phyloP scores from a whole-genome alignment of 2,329 filamentous ascomycete genomes.

The Fusarium pseudonygamai region DNA sequence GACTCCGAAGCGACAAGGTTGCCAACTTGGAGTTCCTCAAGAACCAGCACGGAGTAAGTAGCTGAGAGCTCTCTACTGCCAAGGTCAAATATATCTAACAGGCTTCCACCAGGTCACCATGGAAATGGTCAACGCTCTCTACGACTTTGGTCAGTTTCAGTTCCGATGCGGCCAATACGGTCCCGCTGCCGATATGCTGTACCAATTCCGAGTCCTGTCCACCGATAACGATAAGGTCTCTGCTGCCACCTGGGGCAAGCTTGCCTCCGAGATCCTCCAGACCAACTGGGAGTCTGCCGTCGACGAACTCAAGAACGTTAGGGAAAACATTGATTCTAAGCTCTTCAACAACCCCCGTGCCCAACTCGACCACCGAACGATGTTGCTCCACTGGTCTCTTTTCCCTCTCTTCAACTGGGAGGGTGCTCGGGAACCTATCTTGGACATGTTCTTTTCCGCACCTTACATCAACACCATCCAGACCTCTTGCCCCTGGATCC shows the following conservation, averaged over 20 bases:
- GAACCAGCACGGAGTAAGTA: slow-evolving; percentile 87
- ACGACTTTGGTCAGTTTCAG: slow-evolving; percentile 96
- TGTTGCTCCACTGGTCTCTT: slow-evolving; percentile 97
- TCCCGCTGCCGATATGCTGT: slow-evolving; percentile 89
- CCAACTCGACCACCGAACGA: slow-evolving; percentile 95
- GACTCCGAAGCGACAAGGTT: slow-evolving; percentile 94
- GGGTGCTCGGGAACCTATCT: slow-evolving; percentile 85
- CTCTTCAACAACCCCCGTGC: slow-evolving; percentile 96
- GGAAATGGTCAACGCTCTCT: slow-evolving; percentile 95
- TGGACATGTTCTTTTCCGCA: slow-evolving; percentile 96
- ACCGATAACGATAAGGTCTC: slow-evolving; percentile 98
- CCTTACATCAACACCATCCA: slow-evolving; percentile 99
- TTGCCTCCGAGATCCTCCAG: slow-evolving; percentile 93
- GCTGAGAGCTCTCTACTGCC: slow-evolving; percentile 8
- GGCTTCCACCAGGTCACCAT: slow-evolving; percentile 71
- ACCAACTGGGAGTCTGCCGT: slow-evolving; percentile 95
- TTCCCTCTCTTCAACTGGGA: slow-evolving; percentile 99
- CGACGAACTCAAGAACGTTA: slow-evolving; percentile 89
- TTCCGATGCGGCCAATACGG: slow-evolving; percentile 97
- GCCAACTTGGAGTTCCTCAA: slow-evolving; percentile 98
- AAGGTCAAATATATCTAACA: slow-evolving; percentile 29
- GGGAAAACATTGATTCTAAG: slow-evolving; percentile 91
- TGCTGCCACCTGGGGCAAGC: slow-evolving; percentile 96
- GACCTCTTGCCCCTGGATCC: slow-evolving; percentile 94
- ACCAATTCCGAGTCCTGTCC: slow-evolving; percentile 97